phyloP scores from a whole-genome alignment of 2,329 filamentous ascomycete species.

The Talaromyces sp. region DNA sequence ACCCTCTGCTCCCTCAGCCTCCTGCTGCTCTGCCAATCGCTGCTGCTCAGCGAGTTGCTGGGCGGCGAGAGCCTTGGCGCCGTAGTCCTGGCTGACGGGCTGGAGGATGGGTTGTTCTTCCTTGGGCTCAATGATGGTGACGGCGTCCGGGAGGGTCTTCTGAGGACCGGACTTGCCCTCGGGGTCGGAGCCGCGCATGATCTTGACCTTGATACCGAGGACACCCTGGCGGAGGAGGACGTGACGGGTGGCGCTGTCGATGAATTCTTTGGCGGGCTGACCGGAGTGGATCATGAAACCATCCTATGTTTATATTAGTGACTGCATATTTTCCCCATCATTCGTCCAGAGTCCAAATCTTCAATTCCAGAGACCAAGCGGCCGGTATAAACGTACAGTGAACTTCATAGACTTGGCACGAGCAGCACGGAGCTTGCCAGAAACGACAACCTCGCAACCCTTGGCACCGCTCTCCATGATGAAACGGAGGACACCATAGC shows the following conservation, averaged over 20 bases:
- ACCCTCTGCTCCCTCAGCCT: constrained; percentile 48
- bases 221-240: constrained; percentile 99
- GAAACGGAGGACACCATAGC: constrained; percentile 99
- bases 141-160: constrained; percentile 96
- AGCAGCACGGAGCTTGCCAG: constrained; percentile 96
- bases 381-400: constrained; percentile 65
- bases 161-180: constrained; percentile 98
- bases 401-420: constrained; percentile 99
- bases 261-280: constrained; percentile 99
- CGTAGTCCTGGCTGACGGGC: constrained; percentile 97
- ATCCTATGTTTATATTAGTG: constrained; percentile 52
- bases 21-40: constrained; percentile 59
- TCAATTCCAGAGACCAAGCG: too few species aligned
- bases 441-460: constrained; percentile 99
- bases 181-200: constrained; percentile 99
- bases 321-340: background rate
- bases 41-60: constrained; percentile 57
- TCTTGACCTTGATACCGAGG: constrained; percentile 99
- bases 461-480: constrained; percentile 99
- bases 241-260: constrained; percentile 97
- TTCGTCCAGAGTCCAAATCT: background rate
- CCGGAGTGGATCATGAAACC: constrained; percentile 99
- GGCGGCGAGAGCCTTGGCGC: constrained; percentile 77
- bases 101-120: constrained; percentile 95
- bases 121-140: constrained; percentile 99